Evolutionary conservation across 352 stramenopile species (phyloP).

Genomic region (Pythium dissimile): DNA sequence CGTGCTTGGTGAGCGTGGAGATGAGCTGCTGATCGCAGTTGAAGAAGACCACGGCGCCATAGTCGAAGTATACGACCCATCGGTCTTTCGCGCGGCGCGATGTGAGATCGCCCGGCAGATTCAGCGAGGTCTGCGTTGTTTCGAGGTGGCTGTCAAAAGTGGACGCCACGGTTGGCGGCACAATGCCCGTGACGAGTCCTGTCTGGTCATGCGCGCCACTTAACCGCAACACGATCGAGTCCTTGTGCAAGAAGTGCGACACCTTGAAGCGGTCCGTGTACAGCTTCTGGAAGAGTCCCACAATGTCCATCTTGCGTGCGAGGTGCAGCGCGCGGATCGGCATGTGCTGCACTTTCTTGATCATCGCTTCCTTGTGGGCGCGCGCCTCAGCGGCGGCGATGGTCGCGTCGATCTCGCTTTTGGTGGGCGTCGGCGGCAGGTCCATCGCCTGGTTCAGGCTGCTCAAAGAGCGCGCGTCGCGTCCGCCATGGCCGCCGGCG

Average conservation of each 20-base stretch:
- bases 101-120: slow-evolving; percentile 48
- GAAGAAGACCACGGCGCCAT: slow-evolving; percentile 91
- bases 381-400: slow-evolving; percentile 58
- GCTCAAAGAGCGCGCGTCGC: slow-evolving; percentile 9
- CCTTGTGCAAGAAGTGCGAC: slow-evolving; percentile 75
- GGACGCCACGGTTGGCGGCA: slow-evolving; percentile 14
- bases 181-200: slow-evolving; percentile 35
- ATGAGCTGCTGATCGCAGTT: slow-evolving; percentile 84
- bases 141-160: not conserved
- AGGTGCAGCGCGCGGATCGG: slow-evolving; percentile 79
- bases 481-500: not conserved
- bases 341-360: slow-evolving; percentile 71
- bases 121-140: slow-evolving; percentile 32
- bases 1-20: slow-evolving; percentile 70
- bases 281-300: slow-evolving; percentile 81
- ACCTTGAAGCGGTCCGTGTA: slow-evolving; percentile 85
- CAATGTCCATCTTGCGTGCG: slow-evolving; percentile 84
- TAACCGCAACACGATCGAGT: slow-evolving; percentile 73
- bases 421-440: slow-evolving; percentile 47
- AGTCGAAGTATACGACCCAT: slow-evolving; percentile 92
- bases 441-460: slow-evolving; percentile 29
- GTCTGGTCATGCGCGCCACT: slow-evolving; percentile 35
- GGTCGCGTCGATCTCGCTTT: slow-evolving; percentile 61
- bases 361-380: slow-evolving; percentile 38
- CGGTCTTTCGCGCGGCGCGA: slow-evolving; percentile 85